Conservation (phyloP, 768 basidiomycete genomes). For the Hirschioporus abietinus region DNA sequence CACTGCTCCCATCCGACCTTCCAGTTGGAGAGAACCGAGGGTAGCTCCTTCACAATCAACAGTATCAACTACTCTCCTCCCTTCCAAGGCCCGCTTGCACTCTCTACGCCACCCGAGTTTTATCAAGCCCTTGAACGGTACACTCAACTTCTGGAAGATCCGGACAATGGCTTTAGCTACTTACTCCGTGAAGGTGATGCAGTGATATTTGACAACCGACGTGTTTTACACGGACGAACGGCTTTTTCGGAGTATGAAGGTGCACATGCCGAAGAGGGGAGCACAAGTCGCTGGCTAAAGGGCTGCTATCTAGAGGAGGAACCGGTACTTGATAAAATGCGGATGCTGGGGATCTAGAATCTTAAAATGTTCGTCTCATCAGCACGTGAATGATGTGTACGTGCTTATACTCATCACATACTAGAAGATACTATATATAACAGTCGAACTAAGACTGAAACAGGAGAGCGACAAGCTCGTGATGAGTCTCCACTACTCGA, state of each 20-base stretch:
- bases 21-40: neutral
- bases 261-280: slow-evolving; percentile 34
- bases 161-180: slow-evolving; percentile 50
- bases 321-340: neutral
- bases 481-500: neutral
- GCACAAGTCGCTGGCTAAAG: slow-evolving; percentile 80
- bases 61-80: slow-evolving; percentile 92
- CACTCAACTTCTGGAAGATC: slow-evolving; percentile 48
- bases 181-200: slow-evolving; percentile 78
- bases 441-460: neutral
- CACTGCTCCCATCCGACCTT: slow-evolving; percentile 61
- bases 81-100: slow-evolving; percentile 79
- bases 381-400: neutral
- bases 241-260: slow-evolving; percentile 47
- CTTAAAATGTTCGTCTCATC: neutral
- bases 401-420: neutral
- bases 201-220: slow-evolving; percentile 87
- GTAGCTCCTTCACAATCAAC: slow-evolving; percentile 42
- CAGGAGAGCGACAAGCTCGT: neutral
- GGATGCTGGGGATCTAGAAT: neutral
- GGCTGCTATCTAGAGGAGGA: slow-evolving; percentile 53
- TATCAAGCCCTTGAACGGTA: slow-evolving; percentile 62
- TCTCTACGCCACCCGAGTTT: slow-evolving; percentile 48
- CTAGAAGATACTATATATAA: neutral
- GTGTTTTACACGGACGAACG: slow-evolving; percentile 83